These are phyloP conservation scores for Colletotrichum sp. DNA, from an alignment of 2,329 filamentous ascomycete species.

Conservation along the genomic window DNA sequence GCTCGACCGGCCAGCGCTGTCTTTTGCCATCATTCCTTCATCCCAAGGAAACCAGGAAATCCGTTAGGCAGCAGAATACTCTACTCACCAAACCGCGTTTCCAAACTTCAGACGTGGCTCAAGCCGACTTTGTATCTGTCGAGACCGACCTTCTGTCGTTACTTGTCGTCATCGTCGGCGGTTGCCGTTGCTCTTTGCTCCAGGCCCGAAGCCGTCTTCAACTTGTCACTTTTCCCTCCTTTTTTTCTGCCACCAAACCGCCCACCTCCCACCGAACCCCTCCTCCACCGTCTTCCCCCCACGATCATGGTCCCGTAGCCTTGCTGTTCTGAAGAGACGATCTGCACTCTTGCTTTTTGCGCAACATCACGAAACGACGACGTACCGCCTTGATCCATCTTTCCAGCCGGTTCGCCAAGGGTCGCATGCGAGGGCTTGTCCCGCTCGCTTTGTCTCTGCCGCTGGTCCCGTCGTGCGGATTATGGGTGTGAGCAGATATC, in stretches of 20 bases:
- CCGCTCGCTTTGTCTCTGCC: constrained; percentile 7
- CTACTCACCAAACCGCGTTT: not conserved
- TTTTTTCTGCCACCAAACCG: constrained; percentile 9
- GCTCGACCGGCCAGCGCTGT: constrained; percentile 6
- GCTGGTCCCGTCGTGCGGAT: not conserved
- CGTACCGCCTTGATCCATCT: not conserved
- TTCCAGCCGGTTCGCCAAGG: not conserved
- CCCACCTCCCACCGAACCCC: constrained; percentile 12
- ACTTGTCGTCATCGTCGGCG: constrained; percentile 11
- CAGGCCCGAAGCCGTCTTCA: not conserved
- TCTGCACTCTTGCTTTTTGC: not conserved
- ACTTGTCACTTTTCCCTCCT: constrained; percentile 14
- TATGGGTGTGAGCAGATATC: constrained; percentile 18
- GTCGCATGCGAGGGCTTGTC: constrained; percentile 9
- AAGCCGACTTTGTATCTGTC: not conserved
- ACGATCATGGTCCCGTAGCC: constrained; percentile 20
- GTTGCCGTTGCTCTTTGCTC: not conserved
- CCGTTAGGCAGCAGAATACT: constrained; percentile 19
- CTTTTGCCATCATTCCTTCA: constrained; percentile 13
- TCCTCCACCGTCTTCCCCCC: constrained; percentile 12
- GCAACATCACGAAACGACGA: not conserved
- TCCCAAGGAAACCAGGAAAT: constrained; percentile 4
- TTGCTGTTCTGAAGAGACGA: constrained; percentile 18
- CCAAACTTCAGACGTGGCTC: constrained; percentile 11
- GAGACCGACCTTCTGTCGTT: not conserved